Conservation (phyloP, 2,329 filamentous ascomycete species). For the Neopestalotiopsis sp. region DNA sequence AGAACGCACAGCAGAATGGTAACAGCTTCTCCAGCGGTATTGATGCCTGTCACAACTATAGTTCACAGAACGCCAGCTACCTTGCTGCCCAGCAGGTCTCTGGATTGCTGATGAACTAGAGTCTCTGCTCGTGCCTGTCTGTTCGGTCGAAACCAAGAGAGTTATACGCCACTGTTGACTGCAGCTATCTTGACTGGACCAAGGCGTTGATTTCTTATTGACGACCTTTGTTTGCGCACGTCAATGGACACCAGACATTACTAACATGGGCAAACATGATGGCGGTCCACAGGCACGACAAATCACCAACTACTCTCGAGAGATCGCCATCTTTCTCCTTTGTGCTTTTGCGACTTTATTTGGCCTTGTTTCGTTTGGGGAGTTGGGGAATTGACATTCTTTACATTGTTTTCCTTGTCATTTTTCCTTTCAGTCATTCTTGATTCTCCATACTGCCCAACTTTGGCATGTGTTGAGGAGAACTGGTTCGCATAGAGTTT, state of each 20-base stretch:
- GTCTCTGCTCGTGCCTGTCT: not conserved
- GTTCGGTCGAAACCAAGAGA: too few relatives aligned
- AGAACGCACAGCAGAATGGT: not conserved
- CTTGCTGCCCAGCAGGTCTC: not conserved
- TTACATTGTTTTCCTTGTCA: too few relatives aligned
- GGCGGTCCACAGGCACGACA: not conserved
- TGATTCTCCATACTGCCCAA: too few relatives aligned
- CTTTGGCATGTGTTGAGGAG: too few relatives aligned
- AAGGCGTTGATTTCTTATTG: not conserved
- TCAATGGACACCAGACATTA: not conserved
- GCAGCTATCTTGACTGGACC: not conserved
- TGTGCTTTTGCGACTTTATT: not conserved
- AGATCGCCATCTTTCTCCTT: not conserved
- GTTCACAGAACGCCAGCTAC: not conserved
- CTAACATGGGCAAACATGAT: not conserved
- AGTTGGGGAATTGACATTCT: not conserved
- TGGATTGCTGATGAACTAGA: conserved; percentile 4
- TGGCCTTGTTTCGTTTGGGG: not conserved
- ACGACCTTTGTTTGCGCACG: not conserved
- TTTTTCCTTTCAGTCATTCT: too few relatives aligned
- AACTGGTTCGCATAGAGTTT: not conserved
- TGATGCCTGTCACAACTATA: not conserved
- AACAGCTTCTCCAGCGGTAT: not conserved
- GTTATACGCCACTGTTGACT: not conserved
- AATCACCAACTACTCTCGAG: not conserved